Evolutionary conservation across 768 basidiomycete genomes (phyloP).

Genomic region (Auriscalpium vulgare): DNA sequence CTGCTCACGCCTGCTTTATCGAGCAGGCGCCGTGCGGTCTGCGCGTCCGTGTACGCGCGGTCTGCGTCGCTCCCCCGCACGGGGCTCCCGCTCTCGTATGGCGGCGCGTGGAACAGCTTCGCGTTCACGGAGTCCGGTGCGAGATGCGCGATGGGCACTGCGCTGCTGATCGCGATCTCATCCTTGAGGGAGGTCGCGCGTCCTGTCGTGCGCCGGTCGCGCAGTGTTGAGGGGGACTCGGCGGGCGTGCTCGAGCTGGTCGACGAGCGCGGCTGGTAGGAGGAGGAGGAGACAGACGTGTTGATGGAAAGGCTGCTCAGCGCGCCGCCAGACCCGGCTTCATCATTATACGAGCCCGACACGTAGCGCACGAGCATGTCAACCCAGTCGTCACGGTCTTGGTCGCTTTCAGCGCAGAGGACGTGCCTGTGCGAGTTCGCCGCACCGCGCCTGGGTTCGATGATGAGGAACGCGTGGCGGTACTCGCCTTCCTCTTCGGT

Average conservation of each 20-base stretch:
- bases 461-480: conserved; percentile 94
- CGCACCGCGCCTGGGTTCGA: conserved; percentile 75
- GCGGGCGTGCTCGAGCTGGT: conserved; percentile 42
- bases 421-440: conserved; percentile 78
- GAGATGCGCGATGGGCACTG: conserved; percentile 51
- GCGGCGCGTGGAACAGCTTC: conserved; percentile 49
- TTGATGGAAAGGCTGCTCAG: conserved; percentile 11
- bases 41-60: conserved; percentile 26
- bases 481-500: conserved; percentile 88
- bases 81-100: conserved; percentile 23
- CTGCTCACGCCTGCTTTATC: conserved; percentile 27
- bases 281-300: conserved; percentile 16
- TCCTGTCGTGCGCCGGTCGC: conserved; percentile 8
- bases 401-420: conserved; percentile 92
- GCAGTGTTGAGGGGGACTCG: conserved; percentile 17
- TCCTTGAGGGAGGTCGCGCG: conserved; percentile 45
- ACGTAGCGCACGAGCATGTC: conserved; percentile 87
- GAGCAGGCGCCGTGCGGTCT: conserved; percentile 32
- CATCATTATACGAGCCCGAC: conserved; percentile 72
- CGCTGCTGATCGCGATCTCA: conserved; percentile 45
- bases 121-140: conserved; percentile 45
- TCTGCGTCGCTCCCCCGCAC: conserved; percentile 35
- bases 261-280: conserved; percentile 50
- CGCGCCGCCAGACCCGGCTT: conserved; percentile 32
- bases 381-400: conserved; percentile 91